Conservation (phyloP, 768 basidiomycete genomes). For the Trametes cinnabarina region DNA sequence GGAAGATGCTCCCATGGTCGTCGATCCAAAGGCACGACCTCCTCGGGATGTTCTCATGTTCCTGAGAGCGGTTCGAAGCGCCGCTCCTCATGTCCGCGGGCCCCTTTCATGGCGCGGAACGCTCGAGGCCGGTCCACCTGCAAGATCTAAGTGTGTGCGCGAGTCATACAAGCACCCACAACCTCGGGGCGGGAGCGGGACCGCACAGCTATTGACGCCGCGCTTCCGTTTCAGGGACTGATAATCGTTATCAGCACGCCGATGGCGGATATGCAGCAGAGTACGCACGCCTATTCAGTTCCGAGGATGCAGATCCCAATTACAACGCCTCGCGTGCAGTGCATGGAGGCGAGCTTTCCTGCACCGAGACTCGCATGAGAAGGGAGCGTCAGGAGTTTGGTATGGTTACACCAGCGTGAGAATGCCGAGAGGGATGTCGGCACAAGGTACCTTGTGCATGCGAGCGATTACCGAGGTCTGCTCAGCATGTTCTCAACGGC, state of each 20-base stretch:
- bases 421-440: background rate
- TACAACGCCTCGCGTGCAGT: background rate
- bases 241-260: background rate
- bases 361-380: background rate
- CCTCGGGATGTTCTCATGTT: conserved; percentile 7
- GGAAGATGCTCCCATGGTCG: too few species aligned
- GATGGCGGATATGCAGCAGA: background rate
- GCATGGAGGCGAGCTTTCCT: background rate
- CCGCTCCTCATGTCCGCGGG: conserved; percentile 3
- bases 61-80: background rate
- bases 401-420: background rate
- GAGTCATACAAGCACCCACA: conserved; percentile 15
- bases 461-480: too few species aligned
- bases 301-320: background rate
- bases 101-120: background rate
- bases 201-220: background rate
- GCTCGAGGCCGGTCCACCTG: background rate
- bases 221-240: background rate
- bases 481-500: too few species aligned
- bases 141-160: background rate
- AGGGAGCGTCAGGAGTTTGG: background rate
- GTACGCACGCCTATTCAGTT: background rate
- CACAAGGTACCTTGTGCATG: too few species aligned
- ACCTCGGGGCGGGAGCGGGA: conserved; percentile 5
- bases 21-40: background rate